Base-by-base conservation (phyloP, 441 rosid genomes). In the Lagerstroemia fauriei region DNA sequence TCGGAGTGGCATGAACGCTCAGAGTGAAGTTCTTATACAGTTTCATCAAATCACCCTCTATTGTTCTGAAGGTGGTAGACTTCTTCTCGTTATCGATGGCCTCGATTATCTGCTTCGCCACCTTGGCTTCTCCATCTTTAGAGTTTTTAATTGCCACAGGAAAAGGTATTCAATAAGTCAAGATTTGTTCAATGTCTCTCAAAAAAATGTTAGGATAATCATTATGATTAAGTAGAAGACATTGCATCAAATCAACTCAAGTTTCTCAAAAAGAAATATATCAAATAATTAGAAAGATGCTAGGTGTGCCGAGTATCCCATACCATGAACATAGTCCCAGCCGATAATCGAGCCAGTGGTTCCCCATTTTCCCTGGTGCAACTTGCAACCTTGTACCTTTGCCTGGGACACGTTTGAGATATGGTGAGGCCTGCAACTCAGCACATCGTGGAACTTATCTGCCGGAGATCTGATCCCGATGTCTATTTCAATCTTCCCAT, bases 321-420 rank as follows among this genome's bases (percentile, higher is more conserved):
- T 83, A 91, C 93, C 90, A 59, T 82, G 88, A 9, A 69, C 74
- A 46, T 87, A 91, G 69, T 61, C 85, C 90, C 90, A 88, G 75
- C 3, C 25, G 80, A 87, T 20, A 18, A 87, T 65, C 38, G 86
- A 31, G 34, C 89, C 90, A 16, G 12, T 32, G 9, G 34, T 81
- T 6, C 91, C 90, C 85, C 86, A 91, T 9, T 89, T 81, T 13
- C 92, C 91, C 22, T 84, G 82, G 53, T 83, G 89, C 9, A 89
- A 48, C 5, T 87, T 82, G 69, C 72, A 56, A 11, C 81, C 70
- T 13, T 76, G 83, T 17, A 89, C 10, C 41, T 84, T 83, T 0
- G 32, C 68, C 31, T 89, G 87, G 63, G 61, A 56, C 57, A 79
- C 75, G 50, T 59, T 85, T n/a, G 86, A n/a, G 12, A 87, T 46